Percentiles rank a stretch among this genome's conserved stretches.
Conservation (phyloP, 2,329 filamentous ascomycete genomes). For the Pyrenophora seminiperda region DNA sequence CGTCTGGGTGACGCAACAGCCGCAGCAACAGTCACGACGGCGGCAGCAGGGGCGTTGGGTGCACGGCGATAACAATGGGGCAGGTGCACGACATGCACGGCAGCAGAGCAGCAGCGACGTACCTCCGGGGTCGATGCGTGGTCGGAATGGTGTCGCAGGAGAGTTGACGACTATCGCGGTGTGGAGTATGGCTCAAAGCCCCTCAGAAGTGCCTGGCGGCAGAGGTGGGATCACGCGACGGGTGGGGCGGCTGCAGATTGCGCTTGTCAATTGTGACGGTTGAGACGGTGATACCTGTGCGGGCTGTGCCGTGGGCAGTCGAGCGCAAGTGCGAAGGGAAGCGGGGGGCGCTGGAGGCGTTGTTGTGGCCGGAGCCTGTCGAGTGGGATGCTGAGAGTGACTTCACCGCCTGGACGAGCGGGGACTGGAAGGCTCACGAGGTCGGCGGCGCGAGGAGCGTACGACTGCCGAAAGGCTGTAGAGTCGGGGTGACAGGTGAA, state of each 20-base stretch:
- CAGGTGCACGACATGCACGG: constrained; percentile 3
- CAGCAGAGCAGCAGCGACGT: constrained; percentile 21
- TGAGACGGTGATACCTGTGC: constrained; percentile 34
- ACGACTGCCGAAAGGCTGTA: constrained; percentile 27
- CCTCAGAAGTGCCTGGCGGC: constrained; percentile 47
- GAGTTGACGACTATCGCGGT: constrained; percentile 32
- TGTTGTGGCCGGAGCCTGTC: constrained; percentile 44
- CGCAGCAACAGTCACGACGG: constrained; percentile 10
- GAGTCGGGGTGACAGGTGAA: constrained; percentile 18
- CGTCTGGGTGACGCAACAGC: constrained; percentile 18
- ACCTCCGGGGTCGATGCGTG: constrained; percentile 39
- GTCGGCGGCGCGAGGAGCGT: constrained; percentile 23
- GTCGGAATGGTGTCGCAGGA: constrained; percentile 23
- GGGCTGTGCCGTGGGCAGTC: constrained; percentile 36
- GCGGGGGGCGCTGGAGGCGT: constrained; percentile 38
- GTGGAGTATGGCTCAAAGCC: constrained; percentile 48
- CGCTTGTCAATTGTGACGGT: constrained; percentile 37
- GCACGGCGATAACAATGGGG: constrained; percentile 10
- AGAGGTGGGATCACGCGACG: constrained; percentile 44
- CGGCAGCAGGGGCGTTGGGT: constrained; percentile 19
- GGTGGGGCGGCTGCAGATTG: constrained; percentile 29
- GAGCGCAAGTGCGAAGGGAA: constrained; percentile 29
- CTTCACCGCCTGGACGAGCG: constrained; percentile 47
- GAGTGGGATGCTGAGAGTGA: constrained; percentile 43
- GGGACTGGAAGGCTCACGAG: constrained; percentile 22